Evolutionary conservation across 495 filamentous ascomycete species (phyloP).

Genomic region (Penicillium soppii): DNA sequence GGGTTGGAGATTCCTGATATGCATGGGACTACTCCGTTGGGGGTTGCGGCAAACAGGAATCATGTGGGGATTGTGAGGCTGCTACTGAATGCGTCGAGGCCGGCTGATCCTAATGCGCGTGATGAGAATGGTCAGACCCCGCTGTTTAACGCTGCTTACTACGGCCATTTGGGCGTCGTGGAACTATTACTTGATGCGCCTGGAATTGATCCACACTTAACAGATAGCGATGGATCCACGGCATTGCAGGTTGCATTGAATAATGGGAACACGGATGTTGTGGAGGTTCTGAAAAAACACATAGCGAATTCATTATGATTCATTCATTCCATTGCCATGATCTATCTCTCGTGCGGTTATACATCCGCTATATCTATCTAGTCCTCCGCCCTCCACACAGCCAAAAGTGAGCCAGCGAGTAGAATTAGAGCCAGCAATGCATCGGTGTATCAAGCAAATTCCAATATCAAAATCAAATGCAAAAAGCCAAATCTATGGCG

Average conservation of each 20-base stretch:
- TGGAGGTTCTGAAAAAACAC: neutral
- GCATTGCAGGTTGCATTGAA: conserved; percentile 5
- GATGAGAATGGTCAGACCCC: conserved; percentile 21
- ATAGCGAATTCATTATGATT: neutral
- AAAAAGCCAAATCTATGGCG: conserved; percentile 1
- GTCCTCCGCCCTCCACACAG: neutral
- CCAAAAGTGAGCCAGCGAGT: neutral
- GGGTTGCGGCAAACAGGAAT: conserved; percentile 9
- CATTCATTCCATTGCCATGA: neutral
- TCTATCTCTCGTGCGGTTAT: neutral
- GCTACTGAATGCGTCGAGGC: conserved; percentile 11
- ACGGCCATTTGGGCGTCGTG: conserved; percentile 17
- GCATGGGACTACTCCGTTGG: conserved; percentile 20
- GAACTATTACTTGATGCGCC: conserved; percentile 13
- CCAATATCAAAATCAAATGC: neutral
- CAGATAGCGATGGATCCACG: conserved; percentile 2
- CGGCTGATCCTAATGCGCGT: conserved; percentile 15
- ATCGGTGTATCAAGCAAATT: neutral
- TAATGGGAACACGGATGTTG: neutral
- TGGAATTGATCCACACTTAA: conserved; percentile 7
- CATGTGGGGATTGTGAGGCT: conserved; percentile 6
- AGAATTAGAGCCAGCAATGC: neutral
- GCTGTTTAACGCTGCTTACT: conserved; percentile 17
- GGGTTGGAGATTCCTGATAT: conserved; percentile 18
- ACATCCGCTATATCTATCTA: conserved; percentile 1